Evolutionary conservation across 1,284 basidiomycete genomes (phyloP).

Genomic region (Phlebopus sp.): DNA sequence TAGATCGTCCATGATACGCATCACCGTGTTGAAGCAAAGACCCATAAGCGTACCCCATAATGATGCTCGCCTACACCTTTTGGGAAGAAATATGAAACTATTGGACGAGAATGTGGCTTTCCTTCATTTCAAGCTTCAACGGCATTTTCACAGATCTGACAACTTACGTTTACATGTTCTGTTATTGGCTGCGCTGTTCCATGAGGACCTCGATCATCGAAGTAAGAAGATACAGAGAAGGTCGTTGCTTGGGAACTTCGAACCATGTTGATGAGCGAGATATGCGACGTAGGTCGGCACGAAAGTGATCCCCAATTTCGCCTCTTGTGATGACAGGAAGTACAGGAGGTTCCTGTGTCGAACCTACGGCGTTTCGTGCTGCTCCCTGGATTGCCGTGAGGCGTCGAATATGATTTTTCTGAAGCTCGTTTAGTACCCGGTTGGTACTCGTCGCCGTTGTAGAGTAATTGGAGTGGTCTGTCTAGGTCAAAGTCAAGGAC

Average conservation of each 20-base stretch:
- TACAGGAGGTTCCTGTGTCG: not conserved
- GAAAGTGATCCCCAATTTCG: not conserved
- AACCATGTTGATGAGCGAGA: slow-evolving; percentile 30
- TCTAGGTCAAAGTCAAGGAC: no score
- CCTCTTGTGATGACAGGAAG: not conserved
- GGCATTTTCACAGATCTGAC: slow-evolving; percentile 26
- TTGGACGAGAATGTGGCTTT: slow-evolving; percentile 78
- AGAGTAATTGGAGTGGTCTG: no score
- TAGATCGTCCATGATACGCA: not conserved
- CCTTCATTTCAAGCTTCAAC: slow-evolving; percentile 18
- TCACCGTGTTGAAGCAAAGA: not conserved
- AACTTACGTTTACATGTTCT: slow-evolving; percentile 66
- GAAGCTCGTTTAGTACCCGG: no score
- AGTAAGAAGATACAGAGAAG: slow-evolving; percentile 69
- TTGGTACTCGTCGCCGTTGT: no score
- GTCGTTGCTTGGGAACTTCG: slow-evolving; percentile 52
- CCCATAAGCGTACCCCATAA: slow-evolving; percentile 75
- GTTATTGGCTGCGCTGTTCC: slow-evolving; percentile 71
- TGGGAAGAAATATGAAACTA: slow-evolving; percentile 95
- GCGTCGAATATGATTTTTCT: no score
- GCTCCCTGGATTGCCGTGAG: no score
- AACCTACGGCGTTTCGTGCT: no score
- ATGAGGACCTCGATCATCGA: slow-evolving; percentile 65
- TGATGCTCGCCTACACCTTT: slow-evolving; percentile 94
- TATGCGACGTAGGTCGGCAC: not conserved